These are phyloP conservation scores for Phylloporus sp. DNA, from an alignment of 768 basidiomycete species.

Conservation along the genomic window DNA sequence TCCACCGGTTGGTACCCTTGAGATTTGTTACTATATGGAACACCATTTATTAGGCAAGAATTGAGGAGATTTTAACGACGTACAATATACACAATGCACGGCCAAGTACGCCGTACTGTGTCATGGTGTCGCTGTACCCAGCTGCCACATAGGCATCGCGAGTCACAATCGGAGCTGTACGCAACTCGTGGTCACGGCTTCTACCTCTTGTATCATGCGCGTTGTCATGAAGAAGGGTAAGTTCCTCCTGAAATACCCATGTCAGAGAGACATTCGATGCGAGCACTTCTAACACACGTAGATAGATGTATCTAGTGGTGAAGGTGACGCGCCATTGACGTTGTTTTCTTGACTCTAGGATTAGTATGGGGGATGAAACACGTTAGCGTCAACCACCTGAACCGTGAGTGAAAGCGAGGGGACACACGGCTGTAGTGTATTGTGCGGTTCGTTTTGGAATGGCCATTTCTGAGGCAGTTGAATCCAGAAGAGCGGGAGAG, in stretches of 20 bases:
- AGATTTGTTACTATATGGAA: constrained; percentile 30
- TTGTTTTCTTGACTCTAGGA: constrained; percentile 9
- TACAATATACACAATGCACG: constrained; percentile 44
- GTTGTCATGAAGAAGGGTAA: constrained; percentile 29
- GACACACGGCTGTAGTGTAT: constrained; percentile 8
- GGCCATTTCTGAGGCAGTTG: constrained; percentile 12
- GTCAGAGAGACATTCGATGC: not conserved
- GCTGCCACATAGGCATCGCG: constrained; percentile 43
- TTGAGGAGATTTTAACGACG: constrained; percentile 6
- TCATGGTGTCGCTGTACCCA: constrained; percentile 30
- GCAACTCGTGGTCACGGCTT: constrained; percentile 31
- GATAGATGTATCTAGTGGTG: constrained; percentile 5
- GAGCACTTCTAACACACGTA: constrained; percentile 22
- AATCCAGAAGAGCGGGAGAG: constrained; percentile 1
- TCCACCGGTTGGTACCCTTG: constrained; percentile 36
- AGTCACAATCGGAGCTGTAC: constrained; percentile 51
- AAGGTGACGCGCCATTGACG: constrained; percentile 2
- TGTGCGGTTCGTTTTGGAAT: constrained; percentile 6
- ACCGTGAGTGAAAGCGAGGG: not conserved
- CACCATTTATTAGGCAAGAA: not conserved
- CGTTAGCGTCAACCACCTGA: not conserved
- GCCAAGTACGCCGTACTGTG: constrained; percentile 66
- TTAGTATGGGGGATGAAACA: not conserved
- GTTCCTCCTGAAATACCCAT: constrained; percentile 24
- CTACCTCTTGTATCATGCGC: constrained; percentile 16